phyloP scores from a whole-genome alignment of 345 rosid genomes.

The Anacardium occidentale region DNA sequence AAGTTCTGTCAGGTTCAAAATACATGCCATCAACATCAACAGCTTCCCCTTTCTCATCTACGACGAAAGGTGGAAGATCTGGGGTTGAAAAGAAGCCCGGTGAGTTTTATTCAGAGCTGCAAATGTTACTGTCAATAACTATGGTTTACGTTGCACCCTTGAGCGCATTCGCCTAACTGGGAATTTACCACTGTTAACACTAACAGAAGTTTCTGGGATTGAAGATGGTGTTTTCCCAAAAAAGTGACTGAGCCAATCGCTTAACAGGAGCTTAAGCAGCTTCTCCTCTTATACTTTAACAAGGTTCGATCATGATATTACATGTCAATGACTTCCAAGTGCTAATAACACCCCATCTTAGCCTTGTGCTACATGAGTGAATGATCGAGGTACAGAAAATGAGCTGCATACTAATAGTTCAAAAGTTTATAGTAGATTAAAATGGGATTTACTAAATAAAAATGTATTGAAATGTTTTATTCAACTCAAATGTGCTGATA shows the following conservation, averaged over 20 bases:
- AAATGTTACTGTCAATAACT: constrained; percentile 70
- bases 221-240: too few relatives aligned
- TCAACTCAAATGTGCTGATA: too few relatives aligned
- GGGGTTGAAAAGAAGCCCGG: constrained; percentile 72
- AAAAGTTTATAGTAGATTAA: too few relatives aligned
- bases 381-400: too few relatives aligned
- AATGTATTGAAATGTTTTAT: too few relatives aligned
- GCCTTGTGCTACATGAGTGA: background rate
- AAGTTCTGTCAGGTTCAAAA: constrained; percentile 62
- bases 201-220: background rate
- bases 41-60: constrained; percentile 42
- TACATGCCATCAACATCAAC: constrained; percentile 52
- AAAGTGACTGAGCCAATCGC: constrained; percentile 14
- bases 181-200: constrained; percentile 59
- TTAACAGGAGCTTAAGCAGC: constrained; percentile 18
- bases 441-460: too few relatives aligned
- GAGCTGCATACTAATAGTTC: too few relatives aligned
- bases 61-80: constrained; percentile 77
- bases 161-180: constrained; percentile 67
- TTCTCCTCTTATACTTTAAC: constrained; percentile 20
- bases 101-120: constrained; percentile 78
- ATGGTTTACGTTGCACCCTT: constrained; percentile 67
- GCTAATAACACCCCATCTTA: background rate
- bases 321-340: constrained; percentile 3
- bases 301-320: constrained; percentile 21